Evolutionary conservation across 768 basidiomycete genomes (phyloP).

Genomic region (Suillus alpinus): DNA sequence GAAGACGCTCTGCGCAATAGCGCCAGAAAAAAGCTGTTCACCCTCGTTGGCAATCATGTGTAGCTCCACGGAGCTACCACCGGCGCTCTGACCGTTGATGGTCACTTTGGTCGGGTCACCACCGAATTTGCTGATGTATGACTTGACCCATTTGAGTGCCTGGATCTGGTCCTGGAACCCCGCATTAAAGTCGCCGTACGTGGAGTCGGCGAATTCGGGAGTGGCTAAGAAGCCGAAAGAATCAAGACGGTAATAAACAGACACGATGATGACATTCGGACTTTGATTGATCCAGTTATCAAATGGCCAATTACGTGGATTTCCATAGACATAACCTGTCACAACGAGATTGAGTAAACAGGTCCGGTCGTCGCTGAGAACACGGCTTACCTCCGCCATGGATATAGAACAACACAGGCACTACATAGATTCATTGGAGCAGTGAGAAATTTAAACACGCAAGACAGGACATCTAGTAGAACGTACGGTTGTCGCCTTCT

Average conservation of each 20-base stretch:
- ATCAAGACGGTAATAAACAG: constrained; percentile 64
- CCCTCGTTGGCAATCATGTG: constrained; percentile 48
- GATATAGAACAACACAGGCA: constrained; percentile 42
- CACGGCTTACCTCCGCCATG: constrained; percentile 34
- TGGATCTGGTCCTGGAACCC: constrained; percentile 55
- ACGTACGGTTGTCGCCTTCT: constrained; percentile 45
- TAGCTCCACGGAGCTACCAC: constrained; percentile 54
- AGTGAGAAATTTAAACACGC: not conserved
- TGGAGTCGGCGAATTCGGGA: constrained; percentile 42
- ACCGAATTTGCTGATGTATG: constrained; percentile 38
- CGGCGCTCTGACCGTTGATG: constrained; percentile 62
- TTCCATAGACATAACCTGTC: constrained; percentile 55
- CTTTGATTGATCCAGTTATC: constrained; percentile 63
- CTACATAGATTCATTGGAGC: constrained; percentile 11
- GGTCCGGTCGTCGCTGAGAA: not conserved
- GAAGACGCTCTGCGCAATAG: constrained; percentile 64
- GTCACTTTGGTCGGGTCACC: constrained; percentile 40
- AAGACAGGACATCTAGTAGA: not conserved
- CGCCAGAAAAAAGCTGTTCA: constrained; percentile 46
- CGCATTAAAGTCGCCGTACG: constrained; percentile 48
- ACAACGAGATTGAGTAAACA: not conserved
- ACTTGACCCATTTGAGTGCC: constrained; percentile 38
- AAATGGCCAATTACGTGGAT: constrained; percentile 65
- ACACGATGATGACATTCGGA: constrained; percentile 61
- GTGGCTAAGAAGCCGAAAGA: constrained; percentile 62